Evolutionary conservation across 1,284 basidiomycete species (phyloP).

Genomic region (Fomitiporia mediterranea): DNA sequence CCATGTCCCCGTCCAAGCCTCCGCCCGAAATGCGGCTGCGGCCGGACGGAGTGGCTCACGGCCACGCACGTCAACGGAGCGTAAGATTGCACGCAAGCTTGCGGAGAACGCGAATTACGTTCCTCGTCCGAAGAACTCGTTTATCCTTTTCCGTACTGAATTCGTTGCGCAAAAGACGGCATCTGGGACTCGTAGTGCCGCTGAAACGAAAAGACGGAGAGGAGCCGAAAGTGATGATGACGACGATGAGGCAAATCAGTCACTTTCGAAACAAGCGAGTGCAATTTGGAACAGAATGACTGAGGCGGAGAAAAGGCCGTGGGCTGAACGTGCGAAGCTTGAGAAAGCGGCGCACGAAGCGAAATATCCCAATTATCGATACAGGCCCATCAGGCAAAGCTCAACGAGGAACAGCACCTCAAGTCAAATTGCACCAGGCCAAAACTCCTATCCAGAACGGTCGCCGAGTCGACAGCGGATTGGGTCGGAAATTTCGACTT

Average conservation of each 20-base stretch:
- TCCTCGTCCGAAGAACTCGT: slow-evolving; percentile 81
- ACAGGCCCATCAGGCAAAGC: slow-evolving; percentile 43
- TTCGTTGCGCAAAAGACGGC: slow-evolving; percentile 43
- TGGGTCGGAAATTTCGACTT: not conserved
- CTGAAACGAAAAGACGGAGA: slow-evolving; percentile 20
- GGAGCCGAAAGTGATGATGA: not conserved
- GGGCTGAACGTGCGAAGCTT: slow-evolving; percentile 43
- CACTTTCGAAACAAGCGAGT: slow-evolving; percentile 58
- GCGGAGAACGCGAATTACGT: slow-evolving; percentile 56
- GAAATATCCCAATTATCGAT: slow-evolving; percentile 55
- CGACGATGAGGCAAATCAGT: slow-evolving; percentile 29
- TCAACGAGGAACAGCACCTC: slow-evolving; percentile 2
- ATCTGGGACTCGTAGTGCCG: slow-evolving; percentile 22
- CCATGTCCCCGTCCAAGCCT: not conserved
- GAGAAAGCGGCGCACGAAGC: slow-evolving; percentile 52
- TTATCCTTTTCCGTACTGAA: slow-evolving; percentile 84
- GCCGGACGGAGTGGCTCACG: slow-evolving; percentile 3
- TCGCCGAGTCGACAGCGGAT: not conserved
- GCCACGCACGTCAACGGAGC: slow-evolving; percentile 16
- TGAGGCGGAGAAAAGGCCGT: slow-evolving; percentile 41
- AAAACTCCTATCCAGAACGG: not conserved
- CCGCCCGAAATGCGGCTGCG: slow-evolving; percentile 9
- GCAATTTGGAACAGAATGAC: slow-evolving; percentile 55
- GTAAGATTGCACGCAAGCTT: slow-evolving; percentile 26
- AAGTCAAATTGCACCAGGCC: no score